Percentiles rank a stretch among this genome's conserved stretches.
Evolutionary conservation across 1,284 basidiomycete genomes (phyloP).

Genomic region (Sporisorium scitamineum): DNA sequence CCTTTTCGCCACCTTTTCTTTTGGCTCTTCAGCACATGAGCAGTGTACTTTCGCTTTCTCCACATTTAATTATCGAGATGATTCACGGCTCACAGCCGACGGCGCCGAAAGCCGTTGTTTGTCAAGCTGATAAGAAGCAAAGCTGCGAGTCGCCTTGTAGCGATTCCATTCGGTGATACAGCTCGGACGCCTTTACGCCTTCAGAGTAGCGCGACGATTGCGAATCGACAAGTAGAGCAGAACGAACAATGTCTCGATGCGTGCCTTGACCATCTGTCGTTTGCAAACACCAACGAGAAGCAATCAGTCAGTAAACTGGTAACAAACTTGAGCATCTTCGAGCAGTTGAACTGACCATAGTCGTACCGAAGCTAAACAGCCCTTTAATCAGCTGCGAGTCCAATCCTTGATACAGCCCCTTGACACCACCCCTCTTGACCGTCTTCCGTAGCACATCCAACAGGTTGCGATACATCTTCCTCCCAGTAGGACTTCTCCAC

Average conservation of each 20-base stretch:
- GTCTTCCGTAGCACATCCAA: constrained; percentile 60
- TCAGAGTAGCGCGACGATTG: constrained; percentile 14
- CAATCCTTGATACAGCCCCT: constrained; percentile 60
- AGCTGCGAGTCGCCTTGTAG: not conserved
- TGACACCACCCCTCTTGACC: constrained; percentile 44
- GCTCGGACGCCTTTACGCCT: not conserved
- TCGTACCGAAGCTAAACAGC: constrained; percentile 57
- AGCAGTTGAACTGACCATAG: constrained; percentile 55
- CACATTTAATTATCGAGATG: not conserved
- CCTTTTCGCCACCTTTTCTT: not conserved
- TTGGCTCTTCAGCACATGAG: not conserved
- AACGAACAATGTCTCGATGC: constrained; percentile 58
- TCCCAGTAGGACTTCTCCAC: constrained; percentile 67
- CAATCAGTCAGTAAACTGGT: not conserved
- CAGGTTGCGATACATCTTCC: constrained; percentile 58
- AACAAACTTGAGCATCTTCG: not conserved
- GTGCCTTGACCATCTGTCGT: constrained; percentile 59
- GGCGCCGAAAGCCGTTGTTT: not conserved
- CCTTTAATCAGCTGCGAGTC: constrained; percentile 63
- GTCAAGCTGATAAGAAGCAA: too few species aligned
- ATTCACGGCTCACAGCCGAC: not conserved
- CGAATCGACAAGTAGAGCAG: constrained; percentile 43
- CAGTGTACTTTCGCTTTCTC: not conserved
- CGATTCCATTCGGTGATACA: not conserved
- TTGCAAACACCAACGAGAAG: not conserved